These are phyloP conservation scores for Mortierella alpina DNA, from an alignment of 192 early-diverging fungal genomes.

Conservation along the genomic window DNA sequence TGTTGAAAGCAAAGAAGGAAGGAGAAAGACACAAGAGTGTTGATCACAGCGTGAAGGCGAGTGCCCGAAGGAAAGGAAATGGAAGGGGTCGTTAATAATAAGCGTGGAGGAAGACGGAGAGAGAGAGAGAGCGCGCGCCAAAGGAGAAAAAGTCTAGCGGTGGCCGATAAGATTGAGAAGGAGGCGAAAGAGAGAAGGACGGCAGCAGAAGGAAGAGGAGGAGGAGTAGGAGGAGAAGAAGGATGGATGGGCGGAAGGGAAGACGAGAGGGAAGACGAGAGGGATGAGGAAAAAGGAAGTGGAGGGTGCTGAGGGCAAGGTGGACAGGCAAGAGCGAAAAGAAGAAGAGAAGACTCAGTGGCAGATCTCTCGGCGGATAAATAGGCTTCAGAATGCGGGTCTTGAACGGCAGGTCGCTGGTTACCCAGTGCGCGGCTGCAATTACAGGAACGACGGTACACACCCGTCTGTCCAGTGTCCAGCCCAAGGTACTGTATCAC, in stretches of 20 bases:
- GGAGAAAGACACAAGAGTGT: too few relatives aligned
- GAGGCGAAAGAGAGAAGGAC: not conserved
- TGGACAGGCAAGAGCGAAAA: not conserved
- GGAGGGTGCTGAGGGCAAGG: not conserved
- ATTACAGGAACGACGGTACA: not conserved
- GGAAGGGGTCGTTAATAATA: slow-evolving; percentile 21
- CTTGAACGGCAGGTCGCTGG: not conserved
- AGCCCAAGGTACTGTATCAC: too few relatives aligned
- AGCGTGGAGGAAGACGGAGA: not conserved
- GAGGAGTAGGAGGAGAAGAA: not conserved
- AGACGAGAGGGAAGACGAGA: not conserved
- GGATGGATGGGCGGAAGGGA: not conserved
- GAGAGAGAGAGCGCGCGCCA: not conserved
- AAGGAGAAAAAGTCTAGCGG: not conserved
- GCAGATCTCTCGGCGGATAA: too few relatives aligned
- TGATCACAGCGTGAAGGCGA: too few relatives aligned
- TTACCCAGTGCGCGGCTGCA: not conserved
- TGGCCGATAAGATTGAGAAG: not conserved
- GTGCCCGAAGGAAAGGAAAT: not conserved
- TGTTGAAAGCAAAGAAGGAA: not conserved
- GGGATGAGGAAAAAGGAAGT: slow-evolving; percentile 1
- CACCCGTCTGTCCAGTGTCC: too few relatives aligned
- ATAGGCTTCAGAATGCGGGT: not conserved
- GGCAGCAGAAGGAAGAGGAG: not conserved
- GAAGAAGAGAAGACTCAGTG: not conserved